Base-by-base conservation (phyloP, 805 yeast genomes). In the Yarrowia keelungensis region DNA sequence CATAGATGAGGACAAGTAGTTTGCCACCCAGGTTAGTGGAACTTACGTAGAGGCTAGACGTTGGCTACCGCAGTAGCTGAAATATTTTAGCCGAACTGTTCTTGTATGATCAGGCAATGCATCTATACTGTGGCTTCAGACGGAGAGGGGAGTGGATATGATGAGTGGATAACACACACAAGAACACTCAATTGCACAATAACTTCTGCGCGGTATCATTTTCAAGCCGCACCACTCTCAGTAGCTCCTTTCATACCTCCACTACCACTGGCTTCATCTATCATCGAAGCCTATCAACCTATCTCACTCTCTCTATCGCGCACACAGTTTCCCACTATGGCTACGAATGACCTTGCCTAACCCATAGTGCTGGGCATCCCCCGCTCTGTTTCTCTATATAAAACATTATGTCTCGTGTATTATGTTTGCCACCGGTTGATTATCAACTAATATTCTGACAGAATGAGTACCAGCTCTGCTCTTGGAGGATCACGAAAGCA, bases 401-500 rank as follows among this genome's bases (percentile, higher is more conserved):
- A 41, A 14, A 49, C 8, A 10, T 14, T 11, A 7, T 14, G 15
- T 26, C 35, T 3, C 42, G 26, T 4, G 5, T 11, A 19, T 12
- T 3, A 8, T 26, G 2, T 41, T 54, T 36, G 61, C 61, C 38
- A 56, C 62, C 47, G 22, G 38, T 26, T 41, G 12, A 47, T 22
- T 22, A 5, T 5, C 14, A 5, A 11, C 22, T 19, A 12, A 15
- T 16, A 8, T n/a, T 19, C 11, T 8, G 3, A 8, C 32, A 41
- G 14, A 3, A 56, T 56, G 62, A 56, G 62, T 38, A 56, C 62
- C 39, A 41, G 26, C 26, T 56, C 47, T 2, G 22, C 62, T 10
- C 39, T 41, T 5, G 62, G 62, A 22, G 62, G 62, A n/a, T 15
- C 62, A 26, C 3, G 62, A 56, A 56, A 56, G 35, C 62, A 41